Conservation (phyloP, 1,284 basidiomycete species). For the Papiliotrema fonsecae region DNA sequence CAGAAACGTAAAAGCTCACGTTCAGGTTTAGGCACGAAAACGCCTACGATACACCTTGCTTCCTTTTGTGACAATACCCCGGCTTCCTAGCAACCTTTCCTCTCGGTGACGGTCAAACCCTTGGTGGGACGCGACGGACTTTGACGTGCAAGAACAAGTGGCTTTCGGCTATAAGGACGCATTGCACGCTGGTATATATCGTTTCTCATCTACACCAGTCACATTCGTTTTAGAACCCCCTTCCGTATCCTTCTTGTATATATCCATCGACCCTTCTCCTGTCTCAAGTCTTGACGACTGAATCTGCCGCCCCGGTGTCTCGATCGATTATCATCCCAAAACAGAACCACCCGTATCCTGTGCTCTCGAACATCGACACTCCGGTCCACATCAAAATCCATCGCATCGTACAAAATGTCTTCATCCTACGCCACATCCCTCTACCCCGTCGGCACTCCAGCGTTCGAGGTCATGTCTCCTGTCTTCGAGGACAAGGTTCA, state of each 20-base stretch:
- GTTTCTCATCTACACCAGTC: background rate
- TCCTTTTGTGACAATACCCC: no score
- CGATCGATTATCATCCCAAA: background rate
- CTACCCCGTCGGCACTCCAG: conserved; percentile 35
- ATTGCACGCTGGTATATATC: background rate
- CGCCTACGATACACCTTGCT: no score
- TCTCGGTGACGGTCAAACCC: background rate
- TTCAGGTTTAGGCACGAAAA: no score
- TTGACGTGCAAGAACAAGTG: background rate
- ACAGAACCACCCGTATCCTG: background rate
- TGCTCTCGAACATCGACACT: background rate
- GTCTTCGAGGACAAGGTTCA: conserved; percentile 48
- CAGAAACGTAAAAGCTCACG: no score
- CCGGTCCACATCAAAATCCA: background rate
- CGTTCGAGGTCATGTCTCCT: conserved; percentile 35
- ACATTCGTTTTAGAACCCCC: background rate
- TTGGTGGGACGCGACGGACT: background rate
- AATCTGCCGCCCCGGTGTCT: background rate
- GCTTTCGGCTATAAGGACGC: background rate
- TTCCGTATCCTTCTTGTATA: background rate
- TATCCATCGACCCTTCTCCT: background rate
- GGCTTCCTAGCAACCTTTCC: background rate
- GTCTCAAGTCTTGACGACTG: conserved; percentile 1
- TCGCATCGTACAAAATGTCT: conserved; percentile 7
- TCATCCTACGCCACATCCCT: conserved; percentile 19